phyloP scores from a whole-genome alignment of 306 rosid species.

The Potentilla sterilis region DNA sequence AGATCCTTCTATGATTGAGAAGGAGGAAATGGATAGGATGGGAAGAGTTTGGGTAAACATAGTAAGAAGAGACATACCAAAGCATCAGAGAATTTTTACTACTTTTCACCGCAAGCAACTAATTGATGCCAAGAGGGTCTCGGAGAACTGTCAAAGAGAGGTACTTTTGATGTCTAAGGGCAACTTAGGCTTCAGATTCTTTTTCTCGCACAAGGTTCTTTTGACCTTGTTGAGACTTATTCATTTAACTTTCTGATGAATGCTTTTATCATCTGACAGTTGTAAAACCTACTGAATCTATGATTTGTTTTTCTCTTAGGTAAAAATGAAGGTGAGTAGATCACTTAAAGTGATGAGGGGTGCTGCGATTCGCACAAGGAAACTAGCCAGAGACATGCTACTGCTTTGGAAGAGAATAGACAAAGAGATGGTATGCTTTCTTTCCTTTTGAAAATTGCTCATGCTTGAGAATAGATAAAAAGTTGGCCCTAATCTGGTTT shows the following conservation, averaged over 20 bases:
- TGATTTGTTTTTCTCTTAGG: constrained; percentile 45
- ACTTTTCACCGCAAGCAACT: constrained; percentile 85
- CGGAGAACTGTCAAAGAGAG: constrained; percentile 99
- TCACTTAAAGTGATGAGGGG: constrained; percentile 75
- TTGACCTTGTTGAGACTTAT: constrained; percentile 13
- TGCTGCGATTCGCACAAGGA: constrained; percentile 84
- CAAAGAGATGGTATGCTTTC: constrained; percentile 78
- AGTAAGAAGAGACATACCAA: constrained; percentile 87
- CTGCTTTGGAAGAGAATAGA: constrained; percentile 94
- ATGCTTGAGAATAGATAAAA: neutral
- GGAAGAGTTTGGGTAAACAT: constrained; percentile 85
- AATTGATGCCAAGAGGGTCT: constrained; percentile 83
- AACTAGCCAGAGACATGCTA: constrained; percentile 87
- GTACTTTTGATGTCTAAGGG: constrained; percentile 37
- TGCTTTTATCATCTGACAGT: constrained; percentile 14
- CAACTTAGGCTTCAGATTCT: constrained; percentile 10
- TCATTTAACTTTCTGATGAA: constrained; percentile 13
- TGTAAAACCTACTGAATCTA: constrained; percentile 28
- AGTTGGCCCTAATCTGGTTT: neutral
- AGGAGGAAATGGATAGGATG: constrained; percentile 82
- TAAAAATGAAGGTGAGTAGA: constrained; percentile 80
- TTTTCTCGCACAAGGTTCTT: neutral
- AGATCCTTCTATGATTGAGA: constrained; percentile 79
- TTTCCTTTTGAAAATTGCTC: constrained; percentile 21
- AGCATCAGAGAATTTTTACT: constrained; percentile 71